phyloP scores from a whole-genome alignment of 169 alveolate genomes.

The Eimeria sp. region DNA sequence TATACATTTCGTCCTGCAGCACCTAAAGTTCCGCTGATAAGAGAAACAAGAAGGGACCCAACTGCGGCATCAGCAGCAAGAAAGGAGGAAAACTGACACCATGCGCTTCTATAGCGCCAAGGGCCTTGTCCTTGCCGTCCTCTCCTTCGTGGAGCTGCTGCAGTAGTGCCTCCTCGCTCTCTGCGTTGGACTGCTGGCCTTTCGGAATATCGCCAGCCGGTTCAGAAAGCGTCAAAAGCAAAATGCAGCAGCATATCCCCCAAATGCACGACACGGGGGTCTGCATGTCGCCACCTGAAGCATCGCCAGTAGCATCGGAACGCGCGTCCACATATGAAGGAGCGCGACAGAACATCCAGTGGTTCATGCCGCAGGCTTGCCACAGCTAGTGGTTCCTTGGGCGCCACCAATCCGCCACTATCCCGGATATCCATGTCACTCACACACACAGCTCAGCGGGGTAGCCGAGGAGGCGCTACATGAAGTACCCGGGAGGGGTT shows the following conservation, averaged over 20 bases:
- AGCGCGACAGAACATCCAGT: neutral
- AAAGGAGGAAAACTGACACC: constrained; percentile 24
- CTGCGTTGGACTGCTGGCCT: constrained; percentile 49
- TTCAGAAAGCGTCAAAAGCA: constrained; percentile 54
- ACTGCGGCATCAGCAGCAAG: neutral
- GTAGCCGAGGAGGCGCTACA: neutral
- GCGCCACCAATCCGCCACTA: neutral
- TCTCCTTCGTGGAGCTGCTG: constrained; percentile 79
- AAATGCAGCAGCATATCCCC: constrained; percentile 83
- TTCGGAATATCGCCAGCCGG: constrained; percentile 45
- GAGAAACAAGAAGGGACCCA: neutral
- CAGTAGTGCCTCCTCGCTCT: constrained; percentile 79
- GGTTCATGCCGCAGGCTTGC: neutral
- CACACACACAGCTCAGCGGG: neutral
- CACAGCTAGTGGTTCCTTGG: neutral
- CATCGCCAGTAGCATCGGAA: constrained; percentile 10
- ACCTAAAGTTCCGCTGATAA: neutral
- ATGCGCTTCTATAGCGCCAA: constrained; percentile 41
- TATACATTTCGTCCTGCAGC: neutral
- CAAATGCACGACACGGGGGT: constrained; percentile 81
- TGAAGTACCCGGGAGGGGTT: neutral
- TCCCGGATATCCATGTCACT: neutral
- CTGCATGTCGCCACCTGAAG: constrained; percentile 80
- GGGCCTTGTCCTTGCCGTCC: constrained; percentile 77
- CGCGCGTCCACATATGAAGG: neutral